phyloP scores from a whole-genome alignment of 1,284 basidiomycete genomes.

The Leccinum subfulvum region DNA sequence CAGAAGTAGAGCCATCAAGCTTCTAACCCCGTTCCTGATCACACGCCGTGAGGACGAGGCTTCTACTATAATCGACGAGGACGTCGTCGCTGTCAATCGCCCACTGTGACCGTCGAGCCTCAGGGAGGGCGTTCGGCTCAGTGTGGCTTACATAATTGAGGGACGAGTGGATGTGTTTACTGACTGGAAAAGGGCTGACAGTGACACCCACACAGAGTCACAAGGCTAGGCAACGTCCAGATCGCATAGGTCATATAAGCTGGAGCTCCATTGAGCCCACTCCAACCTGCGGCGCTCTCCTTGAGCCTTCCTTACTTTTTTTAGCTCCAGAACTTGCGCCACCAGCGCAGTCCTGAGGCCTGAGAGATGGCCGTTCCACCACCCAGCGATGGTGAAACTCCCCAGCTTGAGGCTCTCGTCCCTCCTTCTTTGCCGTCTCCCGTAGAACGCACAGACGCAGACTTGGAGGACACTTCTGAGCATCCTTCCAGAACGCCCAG shows the following conservation, averaged over 20 bases:
- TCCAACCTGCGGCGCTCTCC: neutral
- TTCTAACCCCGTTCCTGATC: neutral
- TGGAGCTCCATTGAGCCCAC: neutral
- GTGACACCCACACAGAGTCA: neutral
- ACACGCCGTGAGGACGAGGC: neutral
- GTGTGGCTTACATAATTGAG: conserved; percentile 14
- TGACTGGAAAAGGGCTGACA: conserved; percentile 6
- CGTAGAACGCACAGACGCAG: conserved; percentile 13
- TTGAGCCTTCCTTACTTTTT: neutral
- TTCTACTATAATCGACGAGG: neutral
- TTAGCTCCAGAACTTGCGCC: conserved; percentile 3
- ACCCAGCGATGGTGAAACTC: neutral
- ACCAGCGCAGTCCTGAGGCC: neutral
- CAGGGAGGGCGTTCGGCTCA: neutral
- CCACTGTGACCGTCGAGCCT: neutral
- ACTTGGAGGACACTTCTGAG: conserved; percentile 6
- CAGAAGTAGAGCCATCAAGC: neutral
- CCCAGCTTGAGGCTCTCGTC: neutral
- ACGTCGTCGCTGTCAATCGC: neutral
- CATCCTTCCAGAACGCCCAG: conserved; percentile 25
- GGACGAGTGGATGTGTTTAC: neutral
- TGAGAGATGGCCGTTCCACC: conserved; percentile 9
- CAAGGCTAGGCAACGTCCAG: conserved; percentile 6
- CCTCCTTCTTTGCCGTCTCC: neutral
- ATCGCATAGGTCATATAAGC: conserved; percentile 4